Evolutionary conservation across 352 stramenopile genomes (phyloP).

Genomic region (Elongisporangium senticosum): DNA sequence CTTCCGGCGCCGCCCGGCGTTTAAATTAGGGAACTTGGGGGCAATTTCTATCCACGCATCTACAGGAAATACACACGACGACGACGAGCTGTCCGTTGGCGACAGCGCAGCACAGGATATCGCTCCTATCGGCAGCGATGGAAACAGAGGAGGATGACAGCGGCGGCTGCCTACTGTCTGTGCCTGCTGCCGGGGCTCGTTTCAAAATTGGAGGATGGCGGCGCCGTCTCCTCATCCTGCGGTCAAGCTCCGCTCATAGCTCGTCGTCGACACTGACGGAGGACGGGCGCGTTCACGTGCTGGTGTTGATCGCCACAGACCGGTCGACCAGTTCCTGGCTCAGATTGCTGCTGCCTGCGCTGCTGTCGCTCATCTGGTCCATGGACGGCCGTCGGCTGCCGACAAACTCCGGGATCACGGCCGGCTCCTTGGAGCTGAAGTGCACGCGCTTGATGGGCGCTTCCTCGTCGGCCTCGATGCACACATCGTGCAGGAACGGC

Average conservation of each 20-base stretch:
- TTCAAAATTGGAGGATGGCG: background rate
- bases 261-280: background rate
- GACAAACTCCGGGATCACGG: constrained; percentile 12
- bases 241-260: too few species aligned
- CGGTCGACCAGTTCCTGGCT: background rate
- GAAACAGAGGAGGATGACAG: too few species aligned
- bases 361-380: background rate
- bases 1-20: background rate
- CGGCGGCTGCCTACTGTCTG: background rate
- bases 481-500: background rate
- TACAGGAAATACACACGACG: background rate
- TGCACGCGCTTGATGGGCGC: constrained; percentile 12
- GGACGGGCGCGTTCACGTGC: background rate
- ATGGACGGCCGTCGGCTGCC: background rate
- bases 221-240: too few species aligned
- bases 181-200: background rate
- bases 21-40: background rate
- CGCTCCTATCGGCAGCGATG: background rate
- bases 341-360: background rate
- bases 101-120: background rate
- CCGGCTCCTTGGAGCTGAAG: constrained; percentile 12
- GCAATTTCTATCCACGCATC: background rate
- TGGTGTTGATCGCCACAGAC: background rate
- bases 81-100: background rate
- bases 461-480: constrained; percentile 5